Conservation (phyloP, 2,329 filamentous ascomycete genomes). For the Massarina eburnea region DNA sequence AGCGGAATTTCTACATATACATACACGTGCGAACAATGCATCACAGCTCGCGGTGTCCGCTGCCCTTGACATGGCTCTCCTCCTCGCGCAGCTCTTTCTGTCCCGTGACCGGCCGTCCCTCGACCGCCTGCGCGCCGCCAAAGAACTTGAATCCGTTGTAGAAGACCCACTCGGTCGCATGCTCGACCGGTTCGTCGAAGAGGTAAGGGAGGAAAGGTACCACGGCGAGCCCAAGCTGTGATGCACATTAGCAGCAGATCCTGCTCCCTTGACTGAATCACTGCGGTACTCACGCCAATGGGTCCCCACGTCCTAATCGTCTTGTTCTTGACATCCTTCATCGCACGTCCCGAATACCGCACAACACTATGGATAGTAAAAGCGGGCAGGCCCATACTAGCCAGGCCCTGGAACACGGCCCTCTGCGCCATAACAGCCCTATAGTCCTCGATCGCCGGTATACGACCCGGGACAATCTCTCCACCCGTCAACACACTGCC, state of each 20-base stretch:
- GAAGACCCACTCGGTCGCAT: conserved; percentile 87
- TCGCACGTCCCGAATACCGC: conserved; percentile 79
- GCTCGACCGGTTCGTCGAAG: conserved; percentile 91
- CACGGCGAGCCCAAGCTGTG: conserved; percentile 59
- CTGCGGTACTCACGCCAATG: conserved; percentile 71
- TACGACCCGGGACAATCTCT: conserved; percentile 42
- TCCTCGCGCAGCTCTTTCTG: conserved; percentile 39
- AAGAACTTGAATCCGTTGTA: conserved; percentile 76
- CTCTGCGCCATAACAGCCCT: conserved; percentile 88
- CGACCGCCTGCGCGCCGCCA: conserved; percentile 65
- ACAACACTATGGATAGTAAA: conserved; percentile 95
- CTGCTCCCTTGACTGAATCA: background rate
- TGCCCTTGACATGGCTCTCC: conserved; percentile 30
- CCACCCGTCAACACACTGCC: conserved; percentile 24
- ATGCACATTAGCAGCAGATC: conserved; percentile 3
- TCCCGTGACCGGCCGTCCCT: conserved; percentile 41
- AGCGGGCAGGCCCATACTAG: conserved; percentile 90
- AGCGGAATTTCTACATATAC: too few species aligned
- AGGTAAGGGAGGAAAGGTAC: conserved; percentile 82
- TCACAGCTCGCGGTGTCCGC: conserved; percentile 45
- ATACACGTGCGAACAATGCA: background rate
- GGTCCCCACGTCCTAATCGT: conserved; percentile 81
- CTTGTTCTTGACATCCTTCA: conserved; percentile 79
- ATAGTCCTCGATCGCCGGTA: conserved; percentile 84
- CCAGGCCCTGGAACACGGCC: conserved; percentile 85